phyloP scores from a whole-genome alignment of 257 asterid genomes.

The Leonotis leonurus region DNA sequence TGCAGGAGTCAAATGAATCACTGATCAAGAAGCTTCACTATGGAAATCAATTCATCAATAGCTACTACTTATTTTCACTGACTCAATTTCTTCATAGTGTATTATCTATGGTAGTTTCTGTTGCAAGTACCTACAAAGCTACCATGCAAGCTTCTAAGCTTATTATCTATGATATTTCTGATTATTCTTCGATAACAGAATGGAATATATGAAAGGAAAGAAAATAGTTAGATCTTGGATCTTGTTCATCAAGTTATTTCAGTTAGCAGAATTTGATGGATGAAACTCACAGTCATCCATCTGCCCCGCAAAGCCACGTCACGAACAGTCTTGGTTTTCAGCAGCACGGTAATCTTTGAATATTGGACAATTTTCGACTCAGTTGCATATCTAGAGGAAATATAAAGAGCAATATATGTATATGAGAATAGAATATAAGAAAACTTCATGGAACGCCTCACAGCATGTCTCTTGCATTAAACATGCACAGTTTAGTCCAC shows the following conservation, averaged over 20 bases:
- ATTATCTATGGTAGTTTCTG: not conserved
- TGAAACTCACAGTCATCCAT: constrained; percentile 69
- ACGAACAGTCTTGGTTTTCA: constrained; percentile 76
- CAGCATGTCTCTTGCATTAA: too few relatives aligned
- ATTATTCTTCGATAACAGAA: not conserved
- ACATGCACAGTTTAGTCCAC: too few relatives aligned
- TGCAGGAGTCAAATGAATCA: constrained; percentile 29
- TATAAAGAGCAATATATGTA: not conserved
- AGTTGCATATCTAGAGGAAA: constrained; percentile 55
- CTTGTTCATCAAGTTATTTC: too few relatives aligned
- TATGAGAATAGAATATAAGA: too few relatives aligned
- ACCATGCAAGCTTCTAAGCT: too few relatives aligned
- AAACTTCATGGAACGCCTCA: too few relatives aligned
- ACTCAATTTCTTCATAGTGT: not conserved
- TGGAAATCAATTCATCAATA: constrained; percentile 9
- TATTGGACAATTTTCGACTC: constrained; percentile 69
- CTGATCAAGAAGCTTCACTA: constrained; percentile 18
- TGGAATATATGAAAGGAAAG: not conserved
- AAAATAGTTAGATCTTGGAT: too few relatives aligned
- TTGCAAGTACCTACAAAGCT: too few relatives aligned
- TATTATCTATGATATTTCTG: too few relatives aligned
- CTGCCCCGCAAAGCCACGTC: constrained; percentile 94
- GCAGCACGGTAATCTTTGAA: constrained; percentile 77
- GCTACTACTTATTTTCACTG: not conserved
- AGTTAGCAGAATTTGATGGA: not conserved